Percentiles rank a stretch among this genome's conserved stretches.
Conservation (phyloP, 352 stramenopile genomes). For the Phytophthora brassicae region DNA sequence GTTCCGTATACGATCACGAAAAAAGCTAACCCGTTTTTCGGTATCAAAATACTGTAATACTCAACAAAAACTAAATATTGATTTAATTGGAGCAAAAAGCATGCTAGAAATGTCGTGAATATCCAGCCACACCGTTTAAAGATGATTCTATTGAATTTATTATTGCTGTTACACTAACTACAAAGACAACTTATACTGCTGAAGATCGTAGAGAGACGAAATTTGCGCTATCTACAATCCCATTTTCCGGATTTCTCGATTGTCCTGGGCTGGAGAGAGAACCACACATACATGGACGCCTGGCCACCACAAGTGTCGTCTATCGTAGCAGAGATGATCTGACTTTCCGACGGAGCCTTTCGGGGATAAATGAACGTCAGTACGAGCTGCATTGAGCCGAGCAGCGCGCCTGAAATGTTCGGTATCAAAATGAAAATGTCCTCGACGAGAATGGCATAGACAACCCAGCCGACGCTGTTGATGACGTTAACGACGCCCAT, state of each 20-base stretch:
- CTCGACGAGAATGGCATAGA: conserved; percentile 31
- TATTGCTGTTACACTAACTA: not conserved
- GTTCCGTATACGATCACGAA: no score
- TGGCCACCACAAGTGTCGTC: conserved; percentile 18
- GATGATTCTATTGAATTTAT: not conserved
- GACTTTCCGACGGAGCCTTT: conserved; percentile 21
- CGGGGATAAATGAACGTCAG: conserved; percentile 37
- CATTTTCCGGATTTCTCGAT: conserved; percentile 9
- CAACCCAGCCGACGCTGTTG: conserved; percentile 52
- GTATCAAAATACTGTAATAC: no score
- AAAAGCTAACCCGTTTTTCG: no score
- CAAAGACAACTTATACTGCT: not conserved
- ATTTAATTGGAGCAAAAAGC: no score
- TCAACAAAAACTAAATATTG: no score
- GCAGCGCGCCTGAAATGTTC: conserved; percentile 34
- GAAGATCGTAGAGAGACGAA: conserved; percentile 25
- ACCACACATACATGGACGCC: conserved; percentile 24
- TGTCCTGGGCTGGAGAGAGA: conserved; percentile 16
- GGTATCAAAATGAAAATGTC: conserved; percentile 48
- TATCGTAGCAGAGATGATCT: conserved; percentile 23
- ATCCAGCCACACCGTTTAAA: no score
- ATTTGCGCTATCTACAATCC: not conserved
- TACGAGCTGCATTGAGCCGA: conserved; percentile 33
- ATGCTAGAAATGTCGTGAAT: no score
- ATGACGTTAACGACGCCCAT: conserved; percentile 40